A percentile compares a stretch with the other conserved stretches of the same genome.
phyloP scores from a whole-genome alignment of 2,329 filamentous ascomycete genomes.

The Orbilia blumenaviensis region DNA sequence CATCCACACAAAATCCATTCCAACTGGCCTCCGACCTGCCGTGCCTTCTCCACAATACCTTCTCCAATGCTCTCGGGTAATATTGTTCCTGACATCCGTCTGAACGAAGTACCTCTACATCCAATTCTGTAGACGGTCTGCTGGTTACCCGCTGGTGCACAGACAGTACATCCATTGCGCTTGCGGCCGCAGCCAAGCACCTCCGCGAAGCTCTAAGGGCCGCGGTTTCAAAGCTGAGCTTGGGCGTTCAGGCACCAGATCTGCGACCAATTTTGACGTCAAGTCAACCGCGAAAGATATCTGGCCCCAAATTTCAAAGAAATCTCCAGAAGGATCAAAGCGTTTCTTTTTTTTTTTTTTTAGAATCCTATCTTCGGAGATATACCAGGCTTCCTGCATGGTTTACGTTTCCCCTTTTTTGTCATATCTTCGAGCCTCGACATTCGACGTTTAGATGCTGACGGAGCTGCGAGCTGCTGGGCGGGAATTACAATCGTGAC shows the following conservation, averaged over 20 bases:
- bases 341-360: no score
- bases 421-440: constrained; percentile 21
- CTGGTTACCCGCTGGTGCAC: constrained; percentile 6
- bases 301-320: constrained; percentile 19
- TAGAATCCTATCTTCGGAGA: constrained; percentile 23
- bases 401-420: background rate
- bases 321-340: constrained; percentile 23
- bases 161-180: constrained; percentile 10
- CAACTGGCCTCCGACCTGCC: constrained; percentile 28
- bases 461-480: constrained; percentile 28
- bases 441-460: constrained; percentile 12
- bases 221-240: constrained; percentile 13
- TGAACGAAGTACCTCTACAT: constrained; percentile 8
- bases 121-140: background rate
- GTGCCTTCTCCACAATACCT: constrained; percentile 26
- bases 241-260: constrained; percentile 10
- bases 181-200: constrained; percentile 15
- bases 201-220: constrained; percentile 10
- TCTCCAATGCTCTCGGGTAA: background rate
- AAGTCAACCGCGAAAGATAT: constrained; percentile 4
- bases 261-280: constrained; percentile 13
- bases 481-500: constrained; percentile 31
- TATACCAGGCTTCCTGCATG: constrained; percentile 22
- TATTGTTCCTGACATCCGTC: constrained; percentile 5
- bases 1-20: background rate